phyloP scores from a whole-genome alignment of 2,329 filamentous ascomycete genomes.

The Chalaropsis ovoidea region DNA sequence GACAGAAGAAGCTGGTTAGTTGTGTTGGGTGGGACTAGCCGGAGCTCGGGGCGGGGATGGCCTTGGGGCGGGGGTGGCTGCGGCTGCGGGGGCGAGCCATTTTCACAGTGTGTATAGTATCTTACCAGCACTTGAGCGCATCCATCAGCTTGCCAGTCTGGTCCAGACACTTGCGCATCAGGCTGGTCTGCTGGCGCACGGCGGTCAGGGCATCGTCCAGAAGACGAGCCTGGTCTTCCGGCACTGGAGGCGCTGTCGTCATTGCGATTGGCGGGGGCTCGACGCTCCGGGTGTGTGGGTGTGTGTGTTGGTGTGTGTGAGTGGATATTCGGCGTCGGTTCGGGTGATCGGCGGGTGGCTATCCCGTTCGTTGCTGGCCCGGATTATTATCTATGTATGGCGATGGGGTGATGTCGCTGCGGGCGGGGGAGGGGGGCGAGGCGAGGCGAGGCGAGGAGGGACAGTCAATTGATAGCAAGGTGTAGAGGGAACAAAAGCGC shows the following conservation, averaged over 20 bases:
- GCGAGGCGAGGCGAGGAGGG: neutral
- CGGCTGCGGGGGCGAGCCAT: neutral
- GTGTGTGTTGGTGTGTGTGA: neutral
- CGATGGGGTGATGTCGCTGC: neutral
- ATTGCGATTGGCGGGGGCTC: conserved; percentile 28
- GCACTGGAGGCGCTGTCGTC: conserved; percentile 47
- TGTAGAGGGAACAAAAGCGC: conserved; percentile 5
- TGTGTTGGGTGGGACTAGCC: neutral
- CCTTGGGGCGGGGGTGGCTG: neutral
- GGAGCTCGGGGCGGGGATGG: neutral
- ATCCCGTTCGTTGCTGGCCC: neutral
- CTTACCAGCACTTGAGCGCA: conserved; percentile 97
- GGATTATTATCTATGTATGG: neutral
- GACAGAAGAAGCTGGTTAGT: neutral
- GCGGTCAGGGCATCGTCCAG: conserved; percentile 94
- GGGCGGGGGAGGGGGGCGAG: neutral
- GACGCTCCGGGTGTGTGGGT: neutral
- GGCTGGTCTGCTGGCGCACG: conserved; percentile 88
- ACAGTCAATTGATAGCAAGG: neutral
- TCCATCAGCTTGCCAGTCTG: conserved; percentile 99
- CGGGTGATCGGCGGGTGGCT: neutral
- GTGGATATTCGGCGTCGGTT: neutral
- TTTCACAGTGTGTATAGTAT: neutral
- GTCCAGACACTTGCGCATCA: conserved; percentile 97
- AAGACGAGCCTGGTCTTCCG: conserved; percentile 79